A percentile compares a stretch with the other conserved stretches of the same genome.
Conservation (phyloP, 345 rosid species). For the Kernera saxatilis region DNA sequence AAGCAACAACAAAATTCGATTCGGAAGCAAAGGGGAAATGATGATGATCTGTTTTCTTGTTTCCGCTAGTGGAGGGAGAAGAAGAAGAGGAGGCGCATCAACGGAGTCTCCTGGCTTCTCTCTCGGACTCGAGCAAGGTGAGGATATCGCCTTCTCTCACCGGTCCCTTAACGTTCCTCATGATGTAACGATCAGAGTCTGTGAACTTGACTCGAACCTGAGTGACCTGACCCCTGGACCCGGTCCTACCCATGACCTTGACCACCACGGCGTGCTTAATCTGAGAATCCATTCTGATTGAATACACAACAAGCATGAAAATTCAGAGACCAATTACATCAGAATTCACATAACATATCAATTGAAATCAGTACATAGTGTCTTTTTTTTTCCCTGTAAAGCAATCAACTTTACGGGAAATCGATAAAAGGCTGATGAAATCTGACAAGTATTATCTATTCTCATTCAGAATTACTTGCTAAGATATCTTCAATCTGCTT, state of each 20-base stretch:
- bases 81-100: neutral
- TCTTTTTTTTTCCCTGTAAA: too few relatives aligned
- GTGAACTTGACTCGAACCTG: constrained; percentile 79
- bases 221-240: constrained; percentile 88
- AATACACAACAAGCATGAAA: neutral
- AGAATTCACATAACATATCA: neutral
- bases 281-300: constrained; percentile 60
- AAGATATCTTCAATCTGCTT: too few relatives aligned
- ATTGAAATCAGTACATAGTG: too few relatives aligned
- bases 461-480: too few relatives aligned
- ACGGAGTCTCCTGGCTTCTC: constrained; percentile 38
- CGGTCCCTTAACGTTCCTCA: constrained; percentile 26
- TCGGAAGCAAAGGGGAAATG: too few relatives aligned
- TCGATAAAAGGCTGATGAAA: too few relatives aligned
- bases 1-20: constrained; percentile 1
- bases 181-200: constrained; percentile 27
- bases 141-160: constrained; percentile 35
- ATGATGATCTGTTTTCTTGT: neutral
- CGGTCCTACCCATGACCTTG: constrained; percentile 87
- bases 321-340: neutral
- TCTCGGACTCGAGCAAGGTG: constrained; percentile 37
- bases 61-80: neutral
- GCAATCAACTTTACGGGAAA: neutral
- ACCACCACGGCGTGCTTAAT: constrained; percentile 81
- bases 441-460: too few relatives aligned